Base-by-base conservation (phyloP, 2,329 filamentous ascomycete species). In the Pezicula radicicola region DNA sequence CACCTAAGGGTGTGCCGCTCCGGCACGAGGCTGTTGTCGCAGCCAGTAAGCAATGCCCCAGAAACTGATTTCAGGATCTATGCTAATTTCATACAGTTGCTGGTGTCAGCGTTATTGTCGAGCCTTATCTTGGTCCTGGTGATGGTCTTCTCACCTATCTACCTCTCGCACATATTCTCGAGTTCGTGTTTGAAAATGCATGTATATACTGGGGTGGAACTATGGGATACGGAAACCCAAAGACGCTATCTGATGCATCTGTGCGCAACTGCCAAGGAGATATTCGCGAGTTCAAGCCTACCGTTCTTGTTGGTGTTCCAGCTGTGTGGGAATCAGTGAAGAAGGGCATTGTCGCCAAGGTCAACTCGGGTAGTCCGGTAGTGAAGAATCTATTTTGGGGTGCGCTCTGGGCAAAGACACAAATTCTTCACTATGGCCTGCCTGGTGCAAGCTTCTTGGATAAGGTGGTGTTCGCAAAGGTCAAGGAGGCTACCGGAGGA, bases 281-380 rank as follows among this genome's bases (percentile, higher is more conserved):
- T 63, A 96, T 99, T 73, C 88, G 89, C 55, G 92, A 97, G 66
- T 88, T 97, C 68, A 82, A 81, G 62, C 94, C 94, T 1, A 95
- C 91, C 2, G 81, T 97, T 66, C 81, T 99, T 68, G 88, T 97
- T 37, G 94, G 94, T 69, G 94, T 99, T 3, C 94, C 94, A 2
- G 92, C 95, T 53, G 88, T 99, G 30, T 99, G 93, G 92, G 94
- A 99, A 74, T 92, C 90, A 1, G 88, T 99, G 64, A 93, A 91
- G 77, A 99, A 99, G 78, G 94, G 94, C 50, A 89, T 99, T 63
- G 76, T 93, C 58, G 73, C 60, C 16, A 64, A 67, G 71, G 85
- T 97, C 54, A 87, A 89, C 66, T 75, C 80, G 52, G 81, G 87
- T 55, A 85, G 85, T 63, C 70, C 79, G n/a, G 52, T 97, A 40